A percentile compares a stretch with the other conserved stretches of the same genome.
Evolutionary conservation across 2,329 filamentous ascomycete genomes (phyloP).

Genomic region (Sclerotinia nivalis): DNA sequence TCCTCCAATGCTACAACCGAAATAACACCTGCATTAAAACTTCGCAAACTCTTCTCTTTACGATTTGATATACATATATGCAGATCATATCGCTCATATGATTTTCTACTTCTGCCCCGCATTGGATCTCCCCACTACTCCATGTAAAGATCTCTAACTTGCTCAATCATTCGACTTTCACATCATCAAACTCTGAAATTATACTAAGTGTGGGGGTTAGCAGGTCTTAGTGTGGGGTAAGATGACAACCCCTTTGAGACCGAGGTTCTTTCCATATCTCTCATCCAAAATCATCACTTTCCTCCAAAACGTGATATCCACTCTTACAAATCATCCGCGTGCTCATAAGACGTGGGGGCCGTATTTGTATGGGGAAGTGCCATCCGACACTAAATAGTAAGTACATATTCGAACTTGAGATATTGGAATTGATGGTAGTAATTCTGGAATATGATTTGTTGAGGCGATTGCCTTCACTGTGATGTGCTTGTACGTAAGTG

Average conservation of each 20-base stretch:
- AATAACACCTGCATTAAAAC: background rate
- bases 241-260: background rate
- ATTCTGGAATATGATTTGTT: constrained; percentile 8
- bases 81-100: background rate
- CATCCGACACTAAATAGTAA: background rate
- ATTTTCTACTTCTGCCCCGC: background rate
- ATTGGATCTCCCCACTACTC: background rate
- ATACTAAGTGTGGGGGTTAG: background rate
- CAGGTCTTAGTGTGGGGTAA: background rate
- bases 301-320: background rate
- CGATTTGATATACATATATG: background rate
- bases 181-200: background rate
- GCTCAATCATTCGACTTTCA: background rate
- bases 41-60: background rate
- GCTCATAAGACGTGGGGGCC: constrained; percentile 1
- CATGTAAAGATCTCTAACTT: background rate
- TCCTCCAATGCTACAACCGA: background rate
- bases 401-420: background rate
- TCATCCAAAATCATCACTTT: background rate
- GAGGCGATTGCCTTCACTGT: background rate
- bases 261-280: background rate
- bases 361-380: constrained; percentile 1
- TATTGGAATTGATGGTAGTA: background rate
- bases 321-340: background rate
- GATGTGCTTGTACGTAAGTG: background rate